A percentile compares a stretch with the other conserved stretches of the same genome.
phyloP scores from a whole-genome alignment of 192 early-diverging fungal genomes.

The Coemansia erecta region DNA sequence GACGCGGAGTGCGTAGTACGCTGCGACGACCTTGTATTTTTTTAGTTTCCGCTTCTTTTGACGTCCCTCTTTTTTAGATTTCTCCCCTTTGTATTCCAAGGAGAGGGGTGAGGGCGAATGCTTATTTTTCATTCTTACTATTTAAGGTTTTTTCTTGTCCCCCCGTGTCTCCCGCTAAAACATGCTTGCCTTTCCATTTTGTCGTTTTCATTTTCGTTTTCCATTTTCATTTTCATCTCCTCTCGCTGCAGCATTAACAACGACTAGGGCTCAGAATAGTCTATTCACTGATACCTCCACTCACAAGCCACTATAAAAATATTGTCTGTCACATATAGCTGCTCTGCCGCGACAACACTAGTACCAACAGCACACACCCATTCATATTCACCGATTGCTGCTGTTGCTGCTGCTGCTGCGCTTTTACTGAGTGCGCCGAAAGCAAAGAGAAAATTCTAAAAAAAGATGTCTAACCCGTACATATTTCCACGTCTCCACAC shows the following conservation, averaged over 20 bases:
- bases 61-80: background rate
- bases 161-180: no score
- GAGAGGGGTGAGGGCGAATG: no score
- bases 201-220: background rate
- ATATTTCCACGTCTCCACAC: constrained; percentile 31
- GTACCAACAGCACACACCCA: no score
- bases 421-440: background rate
- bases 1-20: background rate
- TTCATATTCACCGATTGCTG: background rate
- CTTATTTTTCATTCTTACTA: no score
- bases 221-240: background rate
- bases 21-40: constrained; percentile 2
- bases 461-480: constrained; percentile 26
- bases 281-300: no score
- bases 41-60: constrained; percentile 2
- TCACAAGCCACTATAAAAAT: no score
- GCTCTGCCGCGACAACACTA: no score
- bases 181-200: background rate
- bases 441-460: background rate
- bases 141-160: no score
- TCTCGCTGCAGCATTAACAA: no score
- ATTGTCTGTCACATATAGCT: no score
- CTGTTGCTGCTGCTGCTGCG: no score
- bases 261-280: no score
- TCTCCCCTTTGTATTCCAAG: background rate